Evolutionary conservation across 805 yeast genomes (phyloP).

Genomic region (Pichia kluyveri): DNA sequence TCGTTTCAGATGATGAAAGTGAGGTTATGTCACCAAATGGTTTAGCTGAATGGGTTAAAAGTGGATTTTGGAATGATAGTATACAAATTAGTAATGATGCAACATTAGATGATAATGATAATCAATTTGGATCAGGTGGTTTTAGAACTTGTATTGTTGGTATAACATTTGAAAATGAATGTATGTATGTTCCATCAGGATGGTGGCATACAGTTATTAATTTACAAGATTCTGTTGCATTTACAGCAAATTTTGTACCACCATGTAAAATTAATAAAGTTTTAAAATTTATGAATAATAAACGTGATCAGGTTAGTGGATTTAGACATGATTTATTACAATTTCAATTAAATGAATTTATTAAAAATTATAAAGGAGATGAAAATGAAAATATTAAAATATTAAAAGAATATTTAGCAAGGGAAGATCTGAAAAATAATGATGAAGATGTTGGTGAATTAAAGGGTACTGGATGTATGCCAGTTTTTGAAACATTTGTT

Average conservation of each 20-base stretch:
- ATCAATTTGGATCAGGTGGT: conserved; percentile 9
- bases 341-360: conserved; percentile 25
- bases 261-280: conserved; percentile 49
- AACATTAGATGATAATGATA: conserved; percentile 6
- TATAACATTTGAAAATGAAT: conserved; percentile 72
- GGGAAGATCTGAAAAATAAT: conserved; percentile 18
- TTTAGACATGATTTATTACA: conserved; percentile 52
- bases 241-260: conserved; percentile 87
- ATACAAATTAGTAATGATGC: conserved; percentile 37
- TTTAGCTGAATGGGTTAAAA: conserved; percentile 81
- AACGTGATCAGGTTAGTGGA: conserved; percentile 69
- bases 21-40: conserved; percentile 92
- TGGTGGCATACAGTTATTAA: conserved; percentile 98
- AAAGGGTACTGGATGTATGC: conserved; percentile 27
- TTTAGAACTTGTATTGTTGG: conserved; percentile 48
- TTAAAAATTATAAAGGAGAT: conserved; percentile 7
- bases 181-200: conserved; percentile 86
- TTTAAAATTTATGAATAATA: conserved; percentile 57
- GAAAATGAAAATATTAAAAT: conserved; percentile 11
- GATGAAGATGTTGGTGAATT: conserved; percentile 63
- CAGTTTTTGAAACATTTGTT: conserved; percentile 54
- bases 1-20: conserved; percentile 64
- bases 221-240: conserved; percentile 70
- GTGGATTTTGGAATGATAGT: conserved; percentile 72
- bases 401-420: conserved; percentile 5